These are phyloP conservation scores for Brassica carinata DNA, from an alignment of 345 rosid species.

Conservation along the genomic window DNA sequence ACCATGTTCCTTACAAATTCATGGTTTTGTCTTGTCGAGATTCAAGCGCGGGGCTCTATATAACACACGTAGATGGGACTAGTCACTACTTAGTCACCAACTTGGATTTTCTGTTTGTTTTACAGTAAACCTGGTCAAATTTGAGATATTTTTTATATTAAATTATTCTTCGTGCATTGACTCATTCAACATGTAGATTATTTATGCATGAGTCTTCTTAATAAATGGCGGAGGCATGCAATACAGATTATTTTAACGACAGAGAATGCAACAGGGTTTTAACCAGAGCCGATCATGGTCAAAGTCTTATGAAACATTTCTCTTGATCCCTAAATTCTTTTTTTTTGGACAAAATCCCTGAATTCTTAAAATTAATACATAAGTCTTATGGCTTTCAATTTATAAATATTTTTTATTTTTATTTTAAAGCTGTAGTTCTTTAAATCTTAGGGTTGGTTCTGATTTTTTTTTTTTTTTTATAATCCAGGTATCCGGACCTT, in stretches of 20 bases:
- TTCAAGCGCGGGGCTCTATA: slow-evolving; percentile 45
- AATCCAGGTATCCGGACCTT: no score
- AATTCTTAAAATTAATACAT: no score
- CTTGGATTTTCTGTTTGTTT: slow-evolving; percentile 27
- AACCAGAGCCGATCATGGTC: not conserved
- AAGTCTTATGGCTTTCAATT: no score
- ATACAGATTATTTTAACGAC: not conserved
- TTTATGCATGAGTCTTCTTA: not conserved
- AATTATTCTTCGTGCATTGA: slow-evolving; percentile 13
- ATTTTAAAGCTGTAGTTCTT: not conserved
- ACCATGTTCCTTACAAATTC: slow-evolving; percentile 39
- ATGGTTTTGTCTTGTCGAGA: slow-evolving; percentile 45
- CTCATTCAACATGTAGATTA: not conserved
- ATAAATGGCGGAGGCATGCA: not conserved
- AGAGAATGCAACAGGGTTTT: slow-evolving; percentile 1
- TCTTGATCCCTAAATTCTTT: not conserved
- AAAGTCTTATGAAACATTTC: not conserved
- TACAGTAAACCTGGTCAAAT: slow-evolving; percentile 19
- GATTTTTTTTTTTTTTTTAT: no score
- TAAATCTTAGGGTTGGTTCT: not conserved
- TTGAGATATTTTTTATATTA: slow-evolving; percentile 2
- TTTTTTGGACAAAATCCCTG: no score
- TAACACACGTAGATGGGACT: slow-evolving; percentile 26
- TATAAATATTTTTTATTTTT: no score
- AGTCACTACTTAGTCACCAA: slow-evolving; percentile 36